Conservation (phyloP, 2,329 filamentous ascomycete species). For the Ramularia collo-cygni region DNA sequence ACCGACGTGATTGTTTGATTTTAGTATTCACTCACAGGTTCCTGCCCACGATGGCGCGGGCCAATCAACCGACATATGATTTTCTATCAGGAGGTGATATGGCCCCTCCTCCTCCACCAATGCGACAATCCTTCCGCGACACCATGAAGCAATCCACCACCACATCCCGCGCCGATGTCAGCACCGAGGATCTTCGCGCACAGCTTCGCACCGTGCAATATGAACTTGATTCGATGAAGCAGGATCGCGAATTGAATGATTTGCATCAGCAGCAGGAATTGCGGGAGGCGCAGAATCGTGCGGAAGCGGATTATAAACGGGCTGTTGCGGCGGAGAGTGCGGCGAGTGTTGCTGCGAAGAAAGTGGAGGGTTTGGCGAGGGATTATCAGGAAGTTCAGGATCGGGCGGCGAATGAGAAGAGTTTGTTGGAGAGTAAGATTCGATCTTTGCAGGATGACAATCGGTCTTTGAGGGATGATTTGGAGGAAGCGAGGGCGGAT, state of each 20-base stretch:
- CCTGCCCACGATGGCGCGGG: slow-evolving; percentile 24
- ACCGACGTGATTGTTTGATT: not conserved
- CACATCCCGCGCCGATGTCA: slow-evolving; percentile 30
- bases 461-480: slow-evolving; percentile 68
- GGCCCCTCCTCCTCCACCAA: slow-evolving; percentile 24
- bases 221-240: slow-evolving; percentile 76
- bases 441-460: slow-evolving; percentile 60
- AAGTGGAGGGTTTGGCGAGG: slow-evolving; percentile 47
- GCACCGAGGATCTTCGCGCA: slow-evolving; percentile 75
- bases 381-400: slow-evolving; percentile 52
- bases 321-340: slow-evolving; percentile 49
- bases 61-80: slow-evolving; percentile 41
- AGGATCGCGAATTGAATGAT: slow-evolving; percentile 74
- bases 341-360: slow-evolving; percentile 45
- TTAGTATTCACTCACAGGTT: not conserved
- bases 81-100: slow-evolving; percentile 40
- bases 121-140: slow-evolving; percentile 35
- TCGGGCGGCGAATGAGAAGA: slow-evolving; percentile 48
- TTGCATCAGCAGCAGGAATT: slow-evolving; percentile 78
- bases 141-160: slow-evolving; percentile 38
- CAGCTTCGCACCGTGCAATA: slow-evolving; percentile 85
- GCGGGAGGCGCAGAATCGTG: slow-evolving; percentile 68
- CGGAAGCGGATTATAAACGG: slow-evolving; percentile 77
- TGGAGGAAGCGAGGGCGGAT: slow-evolving; percentile 74
- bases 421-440: slow-evolving; percentile 49